phyloP scores from a whole-genome alignment of 2,329 filamentous ascomycete species.

The Phyllosticta ampelicida region DNA sequence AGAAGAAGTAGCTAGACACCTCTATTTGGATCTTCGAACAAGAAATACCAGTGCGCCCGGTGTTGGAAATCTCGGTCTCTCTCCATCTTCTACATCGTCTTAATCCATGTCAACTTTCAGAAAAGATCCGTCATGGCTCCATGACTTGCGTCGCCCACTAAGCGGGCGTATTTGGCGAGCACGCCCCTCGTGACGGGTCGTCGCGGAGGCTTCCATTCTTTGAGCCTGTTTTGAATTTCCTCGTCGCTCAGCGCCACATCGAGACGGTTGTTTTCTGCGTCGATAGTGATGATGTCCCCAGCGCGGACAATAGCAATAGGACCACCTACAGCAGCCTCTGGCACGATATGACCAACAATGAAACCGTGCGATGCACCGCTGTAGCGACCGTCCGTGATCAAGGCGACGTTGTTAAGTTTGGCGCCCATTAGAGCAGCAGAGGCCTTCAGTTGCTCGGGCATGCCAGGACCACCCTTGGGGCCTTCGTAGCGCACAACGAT shows the following conservation, averaged over 20 bases:
- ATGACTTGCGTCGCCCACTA: conserved; percentile 86
- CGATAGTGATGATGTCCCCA: conserved; percentile 77
- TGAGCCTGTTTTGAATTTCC: conserved; percentile 55
- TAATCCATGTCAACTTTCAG: conserved; percentile 18
- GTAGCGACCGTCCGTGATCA: conserved; percentile 89
- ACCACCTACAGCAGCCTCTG: conserved; percentile 80
- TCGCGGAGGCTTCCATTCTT: conserved; percentile 59
- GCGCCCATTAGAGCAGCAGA: conserved; percentile 89
- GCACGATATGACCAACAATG: conserved; percentile 86
- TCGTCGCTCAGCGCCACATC: conserved; percentile 62
- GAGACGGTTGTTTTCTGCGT: conserved; percentile 63
- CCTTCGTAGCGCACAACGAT: conserved; percentile 89
- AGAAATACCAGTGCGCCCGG: too few species aligned
- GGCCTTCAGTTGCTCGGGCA: conserved; percentile 90
- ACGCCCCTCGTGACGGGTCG: conserved; percentile 69
- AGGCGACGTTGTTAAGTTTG: conserved; percentile 71
- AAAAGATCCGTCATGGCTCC: conserved; percentile 81
- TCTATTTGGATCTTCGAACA: too few species aligned
- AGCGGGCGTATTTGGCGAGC: conserved; percentile 76
- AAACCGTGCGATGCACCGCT: conserved; percentile 83
- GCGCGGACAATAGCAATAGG: conserved; percentile 74
- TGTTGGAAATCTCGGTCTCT: too few species aligned
- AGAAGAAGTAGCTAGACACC: too few species aligned
- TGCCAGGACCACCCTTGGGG: conserved; percentile 84
- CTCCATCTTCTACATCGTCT: background rate